Percentiles rank a stretch among this genome's conserved stretches.
phyloP scores from a whole-genome alignment of 1,284 basidiomycete genomes.

The Heterobasidion occidentale region DNA sequence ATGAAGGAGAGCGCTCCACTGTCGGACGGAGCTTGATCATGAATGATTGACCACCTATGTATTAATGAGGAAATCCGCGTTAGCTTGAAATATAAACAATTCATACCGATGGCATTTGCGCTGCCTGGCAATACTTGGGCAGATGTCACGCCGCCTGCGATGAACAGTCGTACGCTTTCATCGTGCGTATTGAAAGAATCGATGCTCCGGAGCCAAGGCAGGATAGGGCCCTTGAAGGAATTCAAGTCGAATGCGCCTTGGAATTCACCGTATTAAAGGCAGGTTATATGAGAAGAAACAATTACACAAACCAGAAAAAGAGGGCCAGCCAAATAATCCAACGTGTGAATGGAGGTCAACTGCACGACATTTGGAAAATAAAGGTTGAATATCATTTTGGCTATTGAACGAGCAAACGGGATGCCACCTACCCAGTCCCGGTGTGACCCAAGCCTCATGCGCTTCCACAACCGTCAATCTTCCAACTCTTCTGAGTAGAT shows the following conservation, averaged over 20 bases:
- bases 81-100: neutral
- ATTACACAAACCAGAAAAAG: neutral
- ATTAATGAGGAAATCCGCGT: neutral
- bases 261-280: slow-evolving; percentile 8
- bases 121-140: slow-evolving; percentile 39
- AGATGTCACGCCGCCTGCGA: slow-evolving; percentile 39
- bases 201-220: slow-evolving; percentile 38
- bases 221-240: slow-evolving; percentile 25
- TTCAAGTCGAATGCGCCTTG: slow-evolving; percentile 26
- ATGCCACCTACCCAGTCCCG: slow-evolving; percentile 20
- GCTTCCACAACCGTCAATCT: slow-evolving; percentile 20
- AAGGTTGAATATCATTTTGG: neutral
- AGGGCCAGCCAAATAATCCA: slow-evolving; percentile 7
- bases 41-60: slow-evolving; percentile 58
- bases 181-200: slow-evolving; percentile 36
- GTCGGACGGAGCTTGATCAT: slow-evolving; percentile 60
- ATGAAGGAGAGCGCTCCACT: slow-evolving; percentile 45
- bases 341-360: slow-evolving; percentile 18
- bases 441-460: slow-evolving; percentile 28
- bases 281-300: neutral
- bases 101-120: slow-evolving; percentile 32
- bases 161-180: slow-evolving; percentile 24
- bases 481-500: slow-evolving; percentile 9
- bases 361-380: neutral
- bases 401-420: neutral